Percentiles rank a stretch among this genome's conserved stretches.
Conservation (phyloP, 495 filamentous ascomycete genomes). For the Collariella sp. region DNA sequence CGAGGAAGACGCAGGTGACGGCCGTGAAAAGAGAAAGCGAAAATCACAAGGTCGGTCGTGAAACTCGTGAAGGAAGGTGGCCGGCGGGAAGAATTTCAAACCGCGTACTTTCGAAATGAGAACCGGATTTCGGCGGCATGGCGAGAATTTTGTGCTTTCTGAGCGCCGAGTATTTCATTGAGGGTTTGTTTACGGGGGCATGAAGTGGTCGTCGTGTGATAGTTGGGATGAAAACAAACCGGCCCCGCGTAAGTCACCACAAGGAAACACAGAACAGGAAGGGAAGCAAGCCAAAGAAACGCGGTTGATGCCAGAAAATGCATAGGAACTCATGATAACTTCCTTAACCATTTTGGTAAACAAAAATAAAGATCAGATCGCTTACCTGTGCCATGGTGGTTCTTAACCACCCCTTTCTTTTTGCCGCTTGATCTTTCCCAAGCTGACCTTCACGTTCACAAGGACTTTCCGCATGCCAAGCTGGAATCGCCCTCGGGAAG, state of each 20-base stretch:
- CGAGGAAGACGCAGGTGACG: not conserved
- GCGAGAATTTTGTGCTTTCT: not conserved
- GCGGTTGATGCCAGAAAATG: not conserved
- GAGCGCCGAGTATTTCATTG: not conserved
- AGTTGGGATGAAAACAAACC: conserved; percentile 7
- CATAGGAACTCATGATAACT: not conserved
- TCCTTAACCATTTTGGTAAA: not conserved
- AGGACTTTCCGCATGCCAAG: not conserved
- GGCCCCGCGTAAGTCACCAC: not conserved
- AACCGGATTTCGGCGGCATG: not conserved
- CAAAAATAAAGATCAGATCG: not conserved
- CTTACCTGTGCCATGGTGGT: conserved; percentile 3
- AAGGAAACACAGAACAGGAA: not conserved
- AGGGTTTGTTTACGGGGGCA: not conserved
- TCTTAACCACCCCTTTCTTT: not conserved
- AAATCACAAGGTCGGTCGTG: not conserved
- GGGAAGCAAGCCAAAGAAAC: not conserved
- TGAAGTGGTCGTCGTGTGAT: not conserved
- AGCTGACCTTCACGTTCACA: not conserved
- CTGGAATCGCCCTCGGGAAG: not conserved
- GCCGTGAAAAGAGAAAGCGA: not conserved
- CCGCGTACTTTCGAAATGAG: not conserved
- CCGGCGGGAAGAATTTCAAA: not conserved
- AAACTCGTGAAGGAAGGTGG: not conserved
- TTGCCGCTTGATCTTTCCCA: not conserved